Percentiles rank a stretch among this genome's conserved stretches.
Evolutionary conservation across 192 early-diverging fungal species (phyloP).

Genomic region (Martensiomyces pterosporus): DNA sequence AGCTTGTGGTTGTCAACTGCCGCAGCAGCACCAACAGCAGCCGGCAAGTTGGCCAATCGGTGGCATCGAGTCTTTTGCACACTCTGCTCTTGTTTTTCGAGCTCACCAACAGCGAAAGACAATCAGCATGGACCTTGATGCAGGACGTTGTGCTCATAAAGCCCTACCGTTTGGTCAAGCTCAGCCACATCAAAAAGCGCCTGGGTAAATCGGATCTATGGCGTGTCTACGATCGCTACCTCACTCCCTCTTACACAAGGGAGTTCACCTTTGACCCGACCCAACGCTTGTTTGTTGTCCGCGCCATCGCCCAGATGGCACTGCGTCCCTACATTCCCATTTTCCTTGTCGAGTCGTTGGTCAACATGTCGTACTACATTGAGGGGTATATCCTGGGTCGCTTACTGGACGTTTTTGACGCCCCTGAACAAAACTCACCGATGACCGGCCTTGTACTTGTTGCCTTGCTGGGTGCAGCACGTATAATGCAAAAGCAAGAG

Average conservation of each 20-base stretch:
- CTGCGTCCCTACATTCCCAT: conserved; percentile 1
- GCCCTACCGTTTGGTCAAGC: too few relatives aligned
- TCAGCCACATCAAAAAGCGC: too few relatives aligned
- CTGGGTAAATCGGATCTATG: neutral
- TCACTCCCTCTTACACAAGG: neutral
- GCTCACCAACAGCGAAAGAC: too few relatives aligned
- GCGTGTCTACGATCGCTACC: neutral
- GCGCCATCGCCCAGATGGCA: conserved; percentile 12
- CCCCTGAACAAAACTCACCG: neutral
- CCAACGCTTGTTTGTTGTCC: conserved; percentile 15
- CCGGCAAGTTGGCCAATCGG: too few relatives aligned
- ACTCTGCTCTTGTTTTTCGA: too few relatives aligned
- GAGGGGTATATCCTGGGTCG: neutral
- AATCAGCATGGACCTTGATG: too few relatives aligned
- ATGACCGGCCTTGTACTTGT: neutral
- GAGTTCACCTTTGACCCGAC: conserved; percentile 11
- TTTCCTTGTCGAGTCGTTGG: conserved; percentile 8
- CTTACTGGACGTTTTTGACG: conserved; percentile 1
- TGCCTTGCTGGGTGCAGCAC: neutral
- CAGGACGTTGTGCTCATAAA: too few relatives aligned
- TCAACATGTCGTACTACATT: neutral
- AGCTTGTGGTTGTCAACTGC: too few relatives aligned
- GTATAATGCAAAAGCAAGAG: neutral
- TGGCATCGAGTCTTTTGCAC: too few relatives aligned
- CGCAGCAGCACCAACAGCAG: too few relatives aligned